Evolutionary conservation across 345 rosid species (phyloP).

Genomic region (Populus tremula): DNA sequence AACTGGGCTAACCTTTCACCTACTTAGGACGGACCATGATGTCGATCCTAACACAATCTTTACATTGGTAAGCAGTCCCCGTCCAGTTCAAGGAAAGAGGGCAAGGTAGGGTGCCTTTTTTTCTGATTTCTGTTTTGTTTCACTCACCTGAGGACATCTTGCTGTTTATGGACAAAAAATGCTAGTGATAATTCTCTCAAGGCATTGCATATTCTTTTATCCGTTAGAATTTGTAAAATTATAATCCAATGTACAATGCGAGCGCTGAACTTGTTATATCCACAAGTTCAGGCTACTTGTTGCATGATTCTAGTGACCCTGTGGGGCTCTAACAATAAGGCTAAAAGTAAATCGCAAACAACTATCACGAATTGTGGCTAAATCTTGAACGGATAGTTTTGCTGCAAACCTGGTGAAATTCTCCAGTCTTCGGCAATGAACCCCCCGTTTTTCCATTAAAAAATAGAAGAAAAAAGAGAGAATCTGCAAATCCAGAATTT

Average conservation of each 20-base stretch:
- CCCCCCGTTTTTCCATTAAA: background rate
- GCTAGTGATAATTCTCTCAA: background rate
- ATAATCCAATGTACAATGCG: background rate
- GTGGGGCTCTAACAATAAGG: too few species aligned
- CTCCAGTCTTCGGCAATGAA: background rate
- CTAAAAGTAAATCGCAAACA: background rate
- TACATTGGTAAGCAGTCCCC: slow-evolving; percentile 35
- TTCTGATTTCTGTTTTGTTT: background rate
- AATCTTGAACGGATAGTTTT: too few species aligned
- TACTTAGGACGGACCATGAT: slow-evolving; percentile 18
- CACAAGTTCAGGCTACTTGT: background rate
- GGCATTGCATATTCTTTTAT: background rate
- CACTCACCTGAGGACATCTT: too few species aligned
- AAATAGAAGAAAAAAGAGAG: too few species aligned
- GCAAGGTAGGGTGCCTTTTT: background rate
- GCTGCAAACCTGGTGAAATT: background rate
- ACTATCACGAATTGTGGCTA: background rate
- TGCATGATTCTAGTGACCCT: background rate
- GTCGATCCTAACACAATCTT: slow-evolving; percentile 32
- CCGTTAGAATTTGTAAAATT: background rate
- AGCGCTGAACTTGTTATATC: background rate
- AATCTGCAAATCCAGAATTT: background rate
- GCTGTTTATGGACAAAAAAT: background rate
- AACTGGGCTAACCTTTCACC: slow-evolving; percentile 12
- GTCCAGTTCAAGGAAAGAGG: slow-evolving; percentile 16